phyloP scores from a whole-genome alignment of 1,284 basidiomycete species.

The Pterula multifida region DNA sequence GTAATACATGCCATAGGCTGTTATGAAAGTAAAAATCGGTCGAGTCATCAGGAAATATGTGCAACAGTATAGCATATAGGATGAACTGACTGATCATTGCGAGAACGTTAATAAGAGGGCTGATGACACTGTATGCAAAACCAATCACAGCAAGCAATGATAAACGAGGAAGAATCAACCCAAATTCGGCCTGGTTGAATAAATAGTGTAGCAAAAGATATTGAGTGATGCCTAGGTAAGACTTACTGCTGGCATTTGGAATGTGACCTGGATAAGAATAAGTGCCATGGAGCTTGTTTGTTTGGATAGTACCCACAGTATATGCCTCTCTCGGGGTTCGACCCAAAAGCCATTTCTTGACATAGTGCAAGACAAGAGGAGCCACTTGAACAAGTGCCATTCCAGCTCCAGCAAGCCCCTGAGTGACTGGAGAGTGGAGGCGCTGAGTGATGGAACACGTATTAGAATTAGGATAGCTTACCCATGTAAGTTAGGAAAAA shows the following conservation, averaged over 20 bases:
- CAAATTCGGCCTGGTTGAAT: conserved; percentile 26
- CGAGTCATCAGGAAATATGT: not conserved
- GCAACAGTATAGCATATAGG: conserved; percentile 11
- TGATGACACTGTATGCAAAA: conserved; percentile 60
- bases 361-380: conserved; percentile 51
- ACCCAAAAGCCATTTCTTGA: conserved; percentile 44
- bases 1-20: conserved; percentile 53
- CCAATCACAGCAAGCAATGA: conserved; percentile 36
- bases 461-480: conserved; percentile 14
- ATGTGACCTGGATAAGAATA: conserved; percentile 22
- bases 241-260: conserved; percentile 28
- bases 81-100: conserved; percentile 41
- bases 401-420: conserved; percentile 44
- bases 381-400: conserved; percentile 51
- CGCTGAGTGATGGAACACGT: not conserved
- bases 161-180: conserved; percentile 38
- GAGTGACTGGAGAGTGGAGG: conserved; percentile 23
- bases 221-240: not conserved
- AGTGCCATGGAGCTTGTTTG: not conserved
- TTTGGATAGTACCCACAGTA: conserved; percentile 12
- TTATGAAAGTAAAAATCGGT: conserved; percentile 1
- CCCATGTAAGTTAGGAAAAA: conserved; percentile 75
- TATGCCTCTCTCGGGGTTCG: conserved; percentile 43
- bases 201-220: not conserved
- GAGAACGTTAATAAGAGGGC: conserved; percentile 63